These are phyloP conservation scores for Calonectria crousiana DNA, from an alignment of 2,329 filamentous ascomycete species.

Conservation along the genomic window DNA sequence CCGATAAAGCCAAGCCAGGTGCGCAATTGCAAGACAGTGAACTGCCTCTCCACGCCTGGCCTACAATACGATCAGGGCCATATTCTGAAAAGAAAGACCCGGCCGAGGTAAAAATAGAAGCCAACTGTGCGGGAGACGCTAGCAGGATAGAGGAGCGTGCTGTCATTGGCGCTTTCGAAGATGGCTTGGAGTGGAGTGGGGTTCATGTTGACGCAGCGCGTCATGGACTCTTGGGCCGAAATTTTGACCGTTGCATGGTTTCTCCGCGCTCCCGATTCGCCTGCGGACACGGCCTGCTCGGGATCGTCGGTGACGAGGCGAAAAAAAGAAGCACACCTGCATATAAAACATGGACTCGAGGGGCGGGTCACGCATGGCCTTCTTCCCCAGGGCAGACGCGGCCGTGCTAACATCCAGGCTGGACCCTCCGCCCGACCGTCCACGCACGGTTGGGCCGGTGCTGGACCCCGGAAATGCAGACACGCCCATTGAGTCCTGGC, in stretches of 20 bases:
- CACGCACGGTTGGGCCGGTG: constrained; percentile 34
- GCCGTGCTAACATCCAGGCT: constrained; percentile 37
- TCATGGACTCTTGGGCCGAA: not conserved
- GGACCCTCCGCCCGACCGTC: constrained; percentile 22
- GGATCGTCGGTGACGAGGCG: not conserved
- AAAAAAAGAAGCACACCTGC: not conserved
- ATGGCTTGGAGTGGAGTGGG: not conserved
- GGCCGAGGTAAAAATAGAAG: not conserved
- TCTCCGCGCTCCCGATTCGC: constrained; percentile 1
- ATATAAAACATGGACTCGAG: not conserved
- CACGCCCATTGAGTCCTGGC: constrained; percentile 32
- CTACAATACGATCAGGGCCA: not conserved
- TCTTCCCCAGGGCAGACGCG: constrained; percentile 44
- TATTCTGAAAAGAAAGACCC: not conserved
- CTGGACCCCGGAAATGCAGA: constrained; percentile 31
- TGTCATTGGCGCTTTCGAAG: not conserved
- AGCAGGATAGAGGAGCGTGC: not conserved
- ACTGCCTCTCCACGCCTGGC: not conserved
- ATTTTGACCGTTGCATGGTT: not conserved
- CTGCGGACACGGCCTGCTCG: not conserved
- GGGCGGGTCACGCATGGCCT: constrained; percentile 17
- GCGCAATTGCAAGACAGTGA: not conserved
- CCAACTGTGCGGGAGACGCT: not conserved
- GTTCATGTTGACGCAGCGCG: not conserved
- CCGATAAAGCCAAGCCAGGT: not conserved